Base-by-base conservation (phyloP, 371 early-diverging fungal genomes). In the Mucor sp. region DNA sequence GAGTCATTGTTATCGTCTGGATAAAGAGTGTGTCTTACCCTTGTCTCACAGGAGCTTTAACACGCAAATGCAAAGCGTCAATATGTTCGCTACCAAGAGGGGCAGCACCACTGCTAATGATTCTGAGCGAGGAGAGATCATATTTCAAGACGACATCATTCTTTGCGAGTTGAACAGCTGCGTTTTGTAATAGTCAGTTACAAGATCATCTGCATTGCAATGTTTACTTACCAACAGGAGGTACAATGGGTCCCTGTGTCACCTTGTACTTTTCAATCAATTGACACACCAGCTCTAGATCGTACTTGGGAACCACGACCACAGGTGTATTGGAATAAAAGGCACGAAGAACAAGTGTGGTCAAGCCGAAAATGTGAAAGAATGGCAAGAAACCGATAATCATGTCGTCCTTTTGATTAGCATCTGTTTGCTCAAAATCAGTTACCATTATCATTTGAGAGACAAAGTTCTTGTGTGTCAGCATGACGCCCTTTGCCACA, bases 351-450 rank as follows among this genome's bases (percentile, higher is more conserved):
- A 79, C 62, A 11, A 83, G 58, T 1, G 74, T 69, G 1, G 75
- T 75, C 25, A 91, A 78, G 27, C 92, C 95, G 70, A 92, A 95
- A 63, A 93, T 90, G 68, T 95, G 95, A 71, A 85, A 95, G 62
- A 92, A 91, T 0, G 95, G 95, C 41, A 94, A 77, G 57, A 93
- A 85, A 0, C 90, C 94, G 53, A 91, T 74, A 56, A 82, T 82
- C 23, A 82, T 70, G 19, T 83, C 80, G n/a, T 81, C 58, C 83
- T 71, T 53, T 60, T 65, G n/a, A 63, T 79, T 80, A 43, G 79
- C 63, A 25, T 67, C 58, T 6, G 63, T 62, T 23, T 63, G 44
- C 48, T 68, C 71, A 55, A 67, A 74, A 17, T 62, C 55, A 39
- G 56, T 62, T 0, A 68, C 66, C 37, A 66, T 58, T 3, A 62